Conservation (phyloP, 345 rosid species). For the Eucalyptus marginata region DNA sequence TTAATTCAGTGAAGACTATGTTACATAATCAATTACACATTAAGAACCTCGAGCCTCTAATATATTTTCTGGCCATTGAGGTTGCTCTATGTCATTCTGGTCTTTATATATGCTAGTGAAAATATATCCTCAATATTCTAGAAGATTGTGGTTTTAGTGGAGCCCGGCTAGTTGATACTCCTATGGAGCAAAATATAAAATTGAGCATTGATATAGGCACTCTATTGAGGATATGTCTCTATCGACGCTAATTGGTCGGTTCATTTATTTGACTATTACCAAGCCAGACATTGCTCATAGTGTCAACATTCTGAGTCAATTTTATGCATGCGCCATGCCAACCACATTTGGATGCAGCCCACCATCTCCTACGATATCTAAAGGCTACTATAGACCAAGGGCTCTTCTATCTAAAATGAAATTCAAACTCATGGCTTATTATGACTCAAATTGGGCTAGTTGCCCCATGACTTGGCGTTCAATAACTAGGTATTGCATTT, state of each 20-base stretch:
- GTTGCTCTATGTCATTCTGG: rapidly evolving
- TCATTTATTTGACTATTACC: not conserved
- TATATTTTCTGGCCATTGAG: no score
- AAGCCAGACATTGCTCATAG: not conserved
- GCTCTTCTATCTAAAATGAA: not conserved
- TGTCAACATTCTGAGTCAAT: not conserved
- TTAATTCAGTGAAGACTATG: no score
- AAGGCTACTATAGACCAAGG: not conserved
- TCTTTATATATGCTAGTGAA: no score
- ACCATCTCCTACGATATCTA: not conserved
- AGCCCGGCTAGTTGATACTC: no score
- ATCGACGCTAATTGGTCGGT: not conserved
- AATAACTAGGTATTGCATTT: not conserved
- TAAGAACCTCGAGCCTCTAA: no score
- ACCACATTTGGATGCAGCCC: not conserved
- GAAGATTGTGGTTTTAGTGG: no score
- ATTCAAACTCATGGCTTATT: not conserved
- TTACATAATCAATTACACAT: no score
- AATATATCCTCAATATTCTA: no score
- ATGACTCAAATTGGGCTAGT: not conserved
- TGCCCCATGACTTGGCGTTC: not conserved
- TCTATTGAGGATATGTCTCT: not conserved
- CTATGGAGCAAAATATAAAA: no score
- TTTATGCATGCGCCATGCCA: not conserved
- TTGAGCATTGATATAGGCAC: not conserved